Conservation (phyloP, 2,329 filamentous ascomycete species). For the Plectosphaerella cucumerina region DNA sequence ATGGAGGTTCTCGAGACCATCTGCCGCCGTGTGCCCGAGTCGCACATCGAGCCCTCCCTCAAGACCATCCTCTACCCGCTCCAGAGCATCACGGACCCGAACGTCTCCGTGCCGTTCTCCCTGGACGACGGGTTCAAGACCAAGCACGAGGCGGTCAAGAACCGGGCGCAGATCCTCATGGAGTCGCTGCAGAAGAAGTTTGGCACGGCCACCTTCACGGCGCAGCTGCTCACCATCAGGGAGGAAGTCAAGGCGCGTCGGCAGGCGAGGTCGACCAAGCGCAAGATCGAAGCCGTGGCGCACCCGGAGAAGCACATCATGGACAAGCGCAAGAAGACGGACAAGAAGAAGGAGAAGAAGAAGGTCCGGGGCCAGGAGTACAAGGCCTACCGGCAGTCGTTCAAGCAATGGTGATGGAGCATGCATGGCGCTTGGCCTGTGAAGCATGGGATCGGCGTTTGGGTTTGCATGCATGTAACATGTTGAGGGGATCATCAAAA, state of each 20-base stretch:
- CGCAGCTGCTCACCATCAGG: slow-evolving; percentile 66
- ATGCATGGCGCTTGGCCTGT: background rate
- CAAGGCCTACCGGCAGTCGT: slow-evolving; percentile 67
- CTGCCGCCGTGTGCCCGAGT: slow-evolving; percentile 53
- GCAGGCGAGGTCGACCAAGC: slow-evolving; percentile 73
- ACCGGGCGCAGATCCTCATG: slow-evolving; percentile 72
- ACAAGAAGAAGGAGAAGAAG: slow-evolving; percentile 77
- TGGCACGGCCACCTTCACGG: slow-evolving; percentile 76
- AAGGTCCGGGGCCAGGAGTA: slow-evolving; percentile 75
- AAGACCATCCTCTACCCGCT: slow-evolving; percentile 58
- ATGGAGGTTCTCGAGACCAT: slow-evolving; percentile 72
- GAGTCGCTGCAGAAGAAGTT: slow-evolving; percentile 80
- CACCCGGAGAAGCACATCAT: slow-evolving; percentile 74
- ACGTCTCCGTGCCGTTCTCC: slow-evolving; percentile 67
- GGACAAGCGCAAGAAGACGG: slow-evolving; percentile 78
- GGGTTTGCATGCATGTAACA: background rate
- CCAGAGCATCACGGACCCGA: slow-evolving; percentile 78
- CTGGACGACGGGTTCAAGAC: slow-evolving; percentile 66
- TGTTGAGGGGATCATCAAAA: background rate
- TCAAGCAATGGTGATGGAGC: slow-evolving; percentile 41
- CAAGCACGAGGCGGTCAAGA: slow-evolving; percentile 66
- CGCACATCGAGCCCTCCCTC: slow-evolving; percentile 58
- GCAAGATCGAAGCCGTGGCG: slow-evolving; percentile 81
- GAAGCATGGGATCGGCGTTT: slow-evolving; percentile 12
- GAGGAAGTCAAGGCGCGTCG: slow-evolving; percentile 68